Base-by-base conservation (phyloP, 345 rosid species). In the Orychophragmus violaceus region DNA sequence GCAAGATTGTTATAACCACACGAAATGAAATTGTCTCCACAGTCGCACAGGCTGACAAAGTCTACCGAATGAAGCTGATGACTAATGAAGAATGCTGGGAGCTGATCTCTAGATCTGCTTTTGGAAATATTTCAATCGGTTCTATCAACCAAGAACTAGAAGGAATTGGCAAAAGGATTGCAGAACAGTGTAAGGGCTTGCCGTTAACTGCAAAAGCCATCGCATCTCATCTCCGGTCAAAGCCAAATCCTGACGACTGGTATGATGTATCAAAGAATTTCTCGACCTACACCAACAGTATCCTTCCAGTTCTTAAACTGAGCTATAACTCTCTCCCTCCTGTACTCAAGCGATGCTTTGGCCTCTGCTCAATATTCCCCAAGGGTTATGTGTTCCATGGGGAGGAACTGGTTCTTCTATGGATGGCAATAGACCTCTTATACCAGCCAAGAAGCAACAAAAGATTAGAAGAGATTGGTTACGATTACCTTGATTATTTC, bases 1-100 rank as follows among this genome's bases (percentile, higher is more conserved):
- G 86, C 56, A 80, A 77, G 68, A 72, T 80, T 10, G 69, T 80
- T 39, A 61, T 78, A 58, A 84, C 88, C 13, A 76, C 88, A n/a
- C 72, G 82, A 17, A 68, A 71, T 60, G 13, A 25, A 16, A 25
- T 21, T 44, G 82, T 82, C n/a, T 50, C 64, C 12, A 35, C 56
- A 35, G 58, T 75, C 18, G 63, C 66, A 18, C 58, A 74, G 60
- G 64, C 68, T 59, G 69, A 30, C 13, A 53, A 24, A 25, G 4
- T 44, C 45, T 70, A 74, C 68, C 54, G 2, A 9, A 32, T 82
- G 59, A 42, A 69, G 33, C 22, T 17, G 18, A 23, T 79, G 30
- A 66, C 79, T 6, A 9, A 58, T 53, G 80, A 81, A 27, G 85
- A 77, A 39, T 77, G 83, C 55, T 53, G 74, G 78, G 74, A 74